Evolutionary conservation across 495 filamentous ascomycete genomes (phyloP), one percentile per base, ranked within the genome.

Genomic region (Aspergillus baeticus): DNA sequence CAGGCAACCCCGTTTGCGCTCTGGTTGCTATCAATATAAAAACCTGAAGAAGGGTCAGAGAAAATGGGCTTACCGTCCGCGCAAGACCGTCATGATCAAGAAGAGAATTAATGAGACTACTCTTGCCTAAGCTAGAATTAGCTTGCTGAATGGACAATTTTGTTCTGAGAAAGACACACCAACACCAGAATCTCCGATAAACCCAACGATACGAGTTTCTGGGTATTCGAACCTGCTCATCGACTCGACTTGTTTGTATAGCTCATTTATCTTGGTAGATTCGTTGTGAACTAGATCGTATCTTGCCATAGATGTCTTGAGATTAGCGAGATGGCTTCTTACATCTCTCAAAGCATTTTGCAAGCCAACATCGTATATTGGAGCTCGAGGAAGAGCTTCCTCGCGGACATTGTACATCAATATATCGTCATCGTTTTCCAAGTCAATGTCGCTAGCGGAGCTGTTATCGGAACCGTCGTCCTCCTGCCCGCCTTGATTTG

Each of bases 31-130:
- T 18, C 26, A 52, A 6, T 51, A 35, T 14, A 35, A 41, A n/a
- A 10, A 20, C 11, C 7, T 8, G 13, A 50, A n/a, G 13, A 20
- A 13, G 35, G 7, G 10, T 5, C 8, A 2, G 39, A 17, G 34
- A 20, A 35, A 20, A 5, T 38, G 13, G 36, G 48, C 33, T 31
- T 56, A 71, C 68, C 8, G 68, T 62, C 38, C 62, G 60, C 15
- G 66, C 44, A 2, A 71, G 49, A 8, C 46, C 46, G 20, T 37
- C 37, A 17, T 51, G 45, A 26, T 64, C 62, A 13, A 71, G 60
- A 10, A 71, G 21, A 8, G 60, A 71, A 29, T 71, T 71, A 17
- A 71, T 65, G 5, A 71, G 10, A 3, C 60, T 64, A 42, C 69
- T 71, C 55, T 71, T 71, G 1, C 69, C 69, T 48, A 50, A 10